Percentiles rank a stretch among this genome's conserved stretches.
Conservation (phyloP, 1,284 basidiomycete species). For the Cryptococcus sp. region DNA sequence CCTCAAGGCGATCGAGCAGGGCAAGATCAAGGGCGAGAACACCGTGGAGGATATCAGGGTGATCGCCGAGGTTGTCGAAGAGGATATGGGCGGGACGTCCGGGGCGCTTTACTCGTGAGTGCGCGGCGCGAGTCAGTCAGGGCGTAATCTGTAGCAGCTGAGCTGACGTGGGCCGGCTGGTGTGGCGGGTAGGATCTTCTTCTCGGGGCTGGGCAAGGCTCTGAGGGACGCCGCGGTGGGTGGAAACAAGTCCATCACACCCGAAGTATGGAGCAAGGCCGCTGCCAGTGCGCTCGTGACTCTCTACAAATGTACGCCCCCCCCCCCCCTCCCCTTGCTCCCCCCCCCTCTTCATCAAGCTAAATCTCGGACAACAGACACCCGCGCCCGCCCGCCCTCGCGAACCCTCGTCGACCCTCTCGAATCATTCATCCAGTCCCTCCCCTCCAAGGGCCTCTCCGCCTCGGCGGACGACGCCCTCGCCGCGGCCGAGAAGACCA, state of each 20-base stretch:
- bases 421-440: constrained; percentile 67
- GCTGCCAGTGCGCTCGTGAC: constrained; percentile 63
- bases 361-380: constrained; percentile 57
- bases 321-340: no score
- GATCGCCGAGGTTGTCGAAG: constrained; percentile 65
- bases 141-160: not conserved
- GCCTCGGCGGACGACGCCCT: constrained; percentile 63
- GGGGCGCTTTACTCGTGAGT: constrained; percentile 84
- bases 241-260: constrained; percentile 43
- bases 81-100: constrained; percentile 87
- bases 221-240: constrained; percentile 23
- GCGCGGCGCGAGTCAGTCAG: no score
- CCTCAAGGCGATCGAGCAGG: constrained; percentile 43
- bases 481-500: constrained; percentile 66
- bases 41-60: constrained; percentile 63
- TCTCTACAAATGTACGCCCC: constrained; percentile 63
- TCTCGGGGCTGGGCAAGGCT: constrained; percentile 61
- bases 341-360: not conserved
- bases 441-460: constrained; percentile 53
- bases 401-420: constrained; percentile 89
- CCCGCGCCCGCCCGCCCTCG: constrained; percentile 80
- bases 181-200: constrained; percentile 74
- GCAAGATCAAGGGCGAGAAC: constrained; percentile 59
- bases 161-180: not conserved
- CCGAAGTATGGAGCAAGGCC: constrained; percentile 62